phyloP scores from a whole-genome alignment of 1,284 basidiomycete genomes.

The Ustilago shanxiensis region DNA sequence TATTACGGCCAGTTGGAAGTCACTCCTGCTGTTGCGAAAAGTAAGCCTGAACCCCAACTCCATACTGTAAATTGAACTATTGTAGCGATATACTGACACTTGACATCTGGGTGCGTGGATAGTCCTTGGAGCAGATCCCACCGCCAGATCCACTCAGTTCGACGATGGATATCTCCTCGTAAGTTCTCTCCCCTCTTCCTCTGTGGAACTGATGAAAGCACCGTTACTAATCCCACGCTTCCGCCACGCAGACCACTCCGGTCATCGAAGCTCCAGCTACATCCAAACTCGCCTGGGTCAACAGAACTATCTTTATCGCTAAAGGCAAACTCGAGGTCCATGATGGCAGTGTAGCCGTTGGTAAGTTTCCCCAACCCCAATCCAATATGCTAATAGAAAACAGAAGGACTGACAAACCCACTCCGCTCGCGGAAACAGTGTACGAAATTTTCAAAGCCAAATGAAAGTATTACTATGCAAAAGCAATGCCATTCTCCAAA shows the following conservation, averaged over 20 bases:
- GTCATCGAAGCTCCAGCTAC: slow-evolving; percentile 36
- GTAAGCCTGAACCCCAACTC: not conserved
- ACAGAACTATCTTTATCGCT: slow-evolving; percentile 44
- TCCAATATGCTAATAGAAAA: too few relatives aligned
- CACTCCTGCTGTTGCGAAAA: slow-evolving; percentile 36
- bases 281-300: slow-evolving; percentile 48
- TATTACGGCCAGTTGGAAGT: slow-evolving; percentile 44
- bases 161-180: slow-evolving; percentile 41
- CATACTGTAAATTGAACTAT: not conserved
- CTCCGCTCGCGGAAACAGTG: slow-evolving; percentile 4
- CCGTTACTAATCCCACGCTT: not conserved
- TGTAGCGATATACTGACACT: too few relatives aligned
- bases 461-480: slow-evolving; percentile 12
- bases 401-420: too few relatives aligned
- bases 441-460: slow-evolving; percentile 47
- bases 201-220: not conserved
- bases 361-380: too few relatives aligned
- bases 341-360: slow-evolving; percentile 24
- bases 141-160: slow-evolving; percentile 40
- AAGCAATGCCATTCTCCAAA: too few relatives aligned
- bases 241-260: slow-evolving; percentile 41
- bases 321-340: slow-evolving; percentile 36
- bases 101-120: not conserved
- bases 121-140: slow-evolving; percentile 32
- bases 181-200: slow-evolving; percentile 3